Evolutionary conservation across 1,284 basidiomycete genomes (phyloP).

Genomic region (Cryptococcus hybrid): DNA sequence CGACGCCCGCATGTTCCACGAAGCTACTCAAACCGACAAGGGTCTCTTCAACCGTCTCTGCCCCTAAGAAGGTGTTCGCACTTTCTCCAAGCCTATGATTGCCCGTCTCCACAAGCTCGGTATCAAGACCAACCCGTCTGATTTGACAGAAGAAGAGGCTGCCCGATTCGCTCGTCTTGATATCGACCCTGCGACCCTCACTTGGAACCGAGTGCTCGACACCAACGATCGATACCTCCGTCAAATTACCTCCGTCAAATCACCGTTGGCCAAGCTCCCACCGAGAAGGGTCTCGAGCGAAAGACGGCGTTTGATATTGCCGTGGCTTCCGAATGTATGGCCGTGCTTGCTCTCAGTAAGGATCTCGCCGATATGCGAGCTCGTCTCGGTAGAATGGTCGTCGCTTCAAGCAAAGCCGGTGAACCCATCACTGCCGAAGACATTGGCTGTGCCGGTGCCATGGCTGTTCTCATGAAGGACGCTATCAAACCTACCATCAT

Average conservation of each 20-base stretch:
- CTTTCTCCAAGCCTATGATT: constrained; percentile 95
- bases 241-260: constrained; percentile 51
- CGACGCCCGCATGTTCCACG: constrained; percentile 98
- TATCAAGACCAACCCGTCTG: constrained; percentile 93
- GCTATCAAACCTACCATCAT: constrained; percentile 99
- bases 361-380: constrained; percentile 84
- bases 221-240: constrained; percentile 74
- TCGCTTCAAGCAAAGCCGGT: constrained; percentile 89
- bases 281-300: constrained; percentile 86
- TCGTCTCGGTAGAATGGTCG: constrained; percentile 71
- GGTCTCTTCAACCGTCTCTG: constrained; percentile 90
- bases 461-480: constrained; percentile 98
- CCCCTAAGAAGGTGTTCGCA: constrained; percentile 88
- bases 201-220: constrained; percentile 97
- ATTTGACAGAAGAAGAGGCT: constrained; percentile 90
- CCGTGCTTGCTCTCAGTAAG: constrained; percentile 88
- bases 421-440: constrained; percentile 96
- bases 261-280: constrained; percentile 88
- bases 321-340: constrained; percentile 98
- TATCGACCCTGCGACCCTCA: constrained; percentile 86
- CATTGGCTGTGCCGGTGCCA: constrained; percentile 90
- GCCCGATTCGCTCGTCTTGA: constrained; percentile 88
- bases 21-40: constrained; percentile 94
- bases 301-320: constrained; percentile 95
- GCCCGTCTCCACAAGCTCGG: constrained; percentile 93